Base-by-base conservation (phyloP, 1,139 yeast species). In the Yamadazyma kanchanaburiensis region DNA sequence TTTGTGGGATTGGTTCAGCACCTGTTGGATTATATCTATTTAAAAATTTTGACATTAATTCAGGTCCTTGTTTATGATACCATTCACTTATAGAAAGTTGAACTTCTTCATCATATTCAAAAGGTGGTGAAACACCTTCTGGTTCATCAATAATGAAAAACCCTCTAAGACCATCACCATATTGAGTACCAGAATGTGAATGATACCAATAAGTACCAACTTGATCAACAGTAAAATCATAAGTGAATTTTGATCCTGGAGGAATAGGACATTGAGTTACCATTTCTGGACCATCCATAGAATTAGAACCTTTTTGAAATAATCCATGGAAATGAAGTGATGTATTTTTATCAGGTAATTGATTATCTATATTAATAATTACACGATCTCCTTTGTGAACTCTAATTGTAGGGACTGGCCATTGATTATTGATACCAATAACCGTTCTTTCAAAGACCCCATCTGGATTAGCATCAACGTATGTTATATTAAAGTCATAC, bases 181-280 rank as follows among this genome's bases (percentile, higher is more conserved):
- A 89, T 54, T 88, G 95, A 37, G 85, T 81, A 9, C 74, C 70
- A 16, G 85, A 74, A 59, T 89, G 97, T 10, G 96, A 83, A 58
- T 89, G 97, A 64, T 89, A 89, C 97, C 97, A 89, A 66, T 72
- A 89, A 4, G 95, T 75, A 40, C 97, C 97, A 27, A 70, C 74
- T 55, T 89, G 96, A 53, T 80, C 68, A 26, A 87, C 87, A 8
- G 95, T 82, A 57, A 89, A 89, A 64, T 89, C 86, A 66, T 80
- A 77, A 32, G 75, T 53, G 58, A 82, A 72, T 9, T 82, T 73
- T 35, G 67, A 70, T 16, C 86, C 86, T 1, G 94, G 84, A 9
- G 83, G 76, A 36, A 86, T 78, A 21, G 95, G 94, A 66, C 96
- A 87, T 59, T 89, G 96, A 16, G 86, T 79, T 18, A 88, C 72